Evolutionary conservation across 345 rosid species (phyloP).

Genomic region (Salix udensis): DNA sequence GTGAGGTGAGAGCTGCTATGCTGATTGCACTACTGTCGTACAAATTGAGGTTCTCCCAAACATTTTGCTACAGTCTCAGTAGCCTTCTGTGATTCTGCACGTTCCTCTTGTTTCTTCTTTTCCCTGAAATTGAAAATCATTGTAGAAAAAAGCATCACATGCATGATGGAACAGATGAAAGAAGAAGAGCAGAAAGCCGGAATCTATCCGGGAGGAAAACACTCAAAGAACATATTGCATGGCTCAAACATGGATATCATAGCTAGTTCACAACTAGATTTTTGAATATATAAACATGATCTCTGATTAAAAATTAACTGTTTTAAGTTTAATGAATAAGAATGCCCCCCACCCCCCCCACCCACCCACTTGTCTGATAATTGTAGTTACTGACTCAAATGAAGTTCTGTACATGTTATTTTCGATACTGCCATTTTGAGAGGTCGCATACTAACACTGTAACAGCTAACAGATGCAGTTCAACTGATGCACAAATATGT

Average conservation of each 20-base stretch:
- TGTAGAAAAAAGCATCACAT: background rate
- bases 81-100: slow-evolving; percentile 67
- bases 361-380: background rate
- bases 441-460: background rate
- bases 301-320: background rate
- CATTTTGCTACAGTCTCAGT: slow-evolving; percentile 71
- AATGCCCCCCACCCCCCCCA: background rate
- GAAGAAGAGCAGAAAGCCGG: background rate
- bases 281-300: background rate
- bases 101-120: slow-evolving; percentile 83
- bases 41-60: slow-evolving; percentile 45
- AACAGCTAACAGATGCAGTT: background rate
- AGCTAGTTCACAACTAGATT: background rate
- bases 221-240: background rate
- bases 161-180: background rate
- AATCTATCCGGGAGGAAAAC: background rate
- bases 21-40: slow-evolving; percentile 19
- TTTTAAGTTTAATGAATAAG: background rate
- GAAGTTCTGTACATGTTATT: background rate
- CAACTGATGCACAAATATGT: background rate
- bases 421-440: background rate
- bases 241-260: too few relatives aligned
- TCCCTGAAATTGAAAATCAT: slow-evolving; percentile 52
- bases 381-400: background rate
- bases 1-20: background rate